These are phyloP conservation scores for Coix lacrymajobi DNA, from an alignment of 176 grass and related monocot species.

Conservation along the genomic window DNA sequence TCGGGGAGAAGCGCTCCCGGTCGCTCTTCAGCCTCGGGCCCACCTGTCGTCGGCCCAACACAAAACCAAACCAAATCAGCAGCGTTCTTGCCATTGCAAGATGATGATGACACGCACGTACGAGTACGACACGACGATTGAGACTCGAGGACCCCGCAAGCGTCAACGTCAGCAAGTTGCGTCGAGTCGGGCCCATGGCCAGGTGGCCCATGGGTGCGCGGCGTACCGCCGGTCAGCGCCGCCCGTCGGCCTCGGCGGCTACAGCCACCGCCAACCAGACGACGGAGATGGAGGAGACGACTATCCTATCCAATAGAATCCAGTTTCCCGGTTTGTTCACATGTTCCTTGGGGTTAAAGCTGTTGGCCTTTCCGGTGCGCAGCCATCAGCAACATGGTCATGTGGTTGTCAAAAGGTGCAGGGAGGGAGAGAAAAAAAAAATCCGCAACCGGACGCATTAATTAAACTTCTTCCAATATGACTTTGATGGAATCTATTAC, in stretches of 20 bases:
- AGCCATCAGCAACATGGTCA: background rate
- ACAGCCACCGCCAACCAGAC: background rate
- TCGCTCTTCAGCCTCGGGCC: slow-evolving; percentile 64
- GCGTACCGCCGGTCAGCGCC: background rate
- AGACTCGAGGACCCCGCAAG: background rate
- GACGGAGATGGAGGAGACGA: background rate
- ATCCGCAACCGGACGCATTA: background rate
- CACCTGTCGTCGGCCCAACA: slow-evolving; percentile 42
- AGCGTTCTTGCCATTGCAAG: background rate
- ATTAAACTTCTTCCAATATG: background rate
- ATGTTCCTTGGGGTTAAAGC: slow-evolving; percentile 18
- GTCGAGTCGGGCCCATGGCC: background rate
- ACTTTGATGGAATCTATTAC: slow-evolving; percentile 10
- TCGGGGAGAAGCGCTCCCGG: slow-evolving; percentile 58
- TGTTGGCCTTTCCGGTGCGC: background rate
- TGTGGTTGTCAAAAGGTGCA: background rate
- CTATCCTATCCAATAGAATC: background rate
- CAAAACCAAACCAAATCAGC: too few species aligned
- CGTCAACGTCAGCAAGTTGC: background rate
- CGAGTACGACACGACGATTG: background rate
- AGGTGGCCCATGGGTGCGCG: background rate
- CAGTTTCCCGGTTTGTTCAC: slow-evolving; percentile 12
- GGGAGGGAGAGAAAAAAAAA: background rate
- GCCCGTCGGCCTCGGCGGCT: background rate
- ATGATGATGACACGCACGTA: too few species aligned